A percentile compares a stretch with the other conserved stretches of the same genome.
phyloP scores from a whole-genome alignment of 805 yeast genomes.

The Candida ortonii region DNA sequence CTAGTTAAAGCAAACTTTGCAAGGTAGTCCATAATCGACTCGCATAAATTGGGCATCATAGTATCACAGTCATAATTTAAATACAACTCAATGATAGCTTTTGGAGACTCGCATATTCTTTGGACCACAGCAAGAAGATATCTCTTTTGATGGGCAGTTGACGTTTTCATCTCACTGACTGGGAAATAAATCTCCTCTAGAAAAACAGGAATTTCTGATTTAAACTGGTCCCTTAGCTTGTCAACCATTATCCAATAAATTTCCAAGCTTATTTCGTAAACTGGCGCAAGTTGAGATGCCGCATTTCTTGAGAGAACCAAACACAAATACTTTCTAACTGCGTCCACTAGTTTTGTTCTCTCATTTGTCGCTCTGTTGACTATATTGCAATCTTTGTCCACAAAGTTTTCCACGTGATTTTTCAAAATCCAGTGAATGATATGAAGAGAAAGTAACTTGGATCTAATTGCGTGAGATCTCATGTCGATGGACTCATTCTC shows the following conservation, averaged over 20 bases:
- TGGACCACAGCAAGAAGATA: slow-evolving; percentile 79
- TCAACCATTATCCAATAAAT: slow-evolving; percentile 88
- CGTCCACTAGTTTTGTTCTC: slow-evolving; percentile 65
- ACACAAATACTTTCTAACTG: slow-evolving; percentile 81
- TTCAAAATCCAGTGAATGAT: slow-evolving; percentile 81
- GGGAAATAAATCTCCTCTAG: slow-evolving; percentile 92
- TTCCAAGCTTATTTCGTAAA: slow-evolving; percentile 86
- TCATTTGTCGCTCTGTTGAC: slow-evolving; percentile 48
- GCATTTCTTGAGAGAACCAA: slow-evolving; percentile 85
- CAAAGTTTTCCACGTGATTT: slow-evolving; percentile 80
- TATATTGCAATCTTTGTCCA: slow-evolving; percentile 55
- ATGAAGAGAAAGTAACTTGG: slow-evolving; percentile 84
- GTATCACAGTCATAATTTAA: slow-evolving; percentile 93
- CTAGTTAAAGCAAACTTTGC: slow-evolving; percentile 68
- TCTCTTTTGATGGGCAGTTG: slow-evolving; percentile 90
- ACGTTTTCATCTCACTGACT: slow-evolving; percentile 84
- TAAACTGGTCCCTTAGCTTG: slow-evolving; percentile 82
- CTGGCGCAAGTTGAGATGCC: slow-evolving; percentile 86
- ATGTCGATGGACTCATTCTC: slow-evolving; percentile 76
- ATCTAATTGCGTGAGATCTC: slow-evolving; percentile 90
- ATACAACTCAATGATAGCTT: slow-evolving; percentile 87
- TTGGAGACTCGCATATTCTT: slow-evolving; percentile 81
- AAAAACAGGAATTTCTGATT: slow-evolving; percentile 90
- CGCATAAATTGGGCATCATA: slow-evolving; percentile 79
- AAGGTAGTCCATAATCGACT: slow-evolving; percentile 72